These are phyloP conservation scores for Chytridiales sp. DNA, from an alignment of 371 early-diverging fungal genomes.

Conservation along the genomic window DNA sequence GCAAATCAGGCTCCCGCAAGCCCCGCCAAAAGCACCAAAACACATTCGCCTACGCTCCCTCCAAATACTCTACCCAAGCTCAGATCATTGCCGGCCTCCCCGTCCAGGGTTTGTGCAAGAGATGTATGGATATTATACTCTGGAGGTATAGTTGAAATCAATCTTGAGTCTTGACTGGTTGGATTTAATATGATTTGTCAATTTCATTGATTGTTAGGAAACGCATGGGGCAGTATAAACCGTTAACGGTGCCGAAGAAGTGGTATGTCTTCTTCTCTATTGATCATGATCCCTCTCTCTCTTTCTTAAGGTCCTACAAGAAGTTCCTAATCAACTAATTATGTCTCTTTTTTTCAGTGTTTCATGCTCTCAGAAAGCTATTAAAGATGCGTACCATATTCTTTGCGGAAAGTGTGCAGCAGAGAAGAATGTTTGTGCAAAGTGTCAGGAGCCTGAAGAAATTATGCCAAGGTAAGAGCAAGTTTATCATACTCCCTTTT, in stretches of 20 bases:
- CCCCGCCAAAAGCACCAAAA: slow-evolving; percentile 87
- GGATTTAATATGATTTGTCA: too few species aligned
- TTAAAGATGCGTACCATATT: slow-evolving; percentile 95
- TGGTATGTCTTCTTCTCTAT: slow-evolving; percentile 59
- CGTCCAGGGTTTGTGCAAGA: slow-evolving; percentile 81
- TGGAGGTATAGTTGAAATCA: too few species aligned
- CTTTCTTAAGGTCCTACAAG: neutral
- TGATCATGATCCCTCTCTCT: neutral
- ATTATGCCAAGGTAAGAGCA: slow-evolving; percentile 58
- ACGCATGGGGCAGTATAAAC: slow-evolving; percentile 95
- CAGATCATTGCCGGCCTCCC: slow-evolving; percentile 74
- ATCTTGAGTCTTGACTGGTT: too few species aligned
- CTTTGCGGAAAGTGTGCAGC: slow-evolving; percentile 85
- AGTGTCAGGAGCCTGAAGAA: slow-evolving; percentile 77
- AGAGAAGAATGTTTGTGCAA: slow-evolving; percentile 84
- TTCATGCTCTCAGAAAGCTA: slow-evolving; percentile 75
- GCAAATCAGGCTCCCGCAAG: slow-evolving; percentile 59
- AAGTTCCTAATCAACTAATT: neutral
- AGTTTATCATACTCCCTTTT: neutral
- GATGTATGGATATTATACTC: slow-evolving; percentile 83
- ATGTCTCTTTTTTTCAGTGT: slow-evolving; percentile 41
- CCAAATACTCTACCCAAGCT: slow-evolving; percentile 80
- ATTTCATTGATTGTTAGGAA: too few species aligned
- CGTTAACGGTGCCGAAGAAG: slow-evolving; percentile 83
- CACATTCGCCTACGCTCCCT: slow-evolving; percentile 78